A percentile compares a stretch with the other conserved stretches of the same genome.
phyloP scores from a whole-genome alignment of 2,329 filamentous ascomycete genomes.

The Lasiodiplodia sp. region DNA sequence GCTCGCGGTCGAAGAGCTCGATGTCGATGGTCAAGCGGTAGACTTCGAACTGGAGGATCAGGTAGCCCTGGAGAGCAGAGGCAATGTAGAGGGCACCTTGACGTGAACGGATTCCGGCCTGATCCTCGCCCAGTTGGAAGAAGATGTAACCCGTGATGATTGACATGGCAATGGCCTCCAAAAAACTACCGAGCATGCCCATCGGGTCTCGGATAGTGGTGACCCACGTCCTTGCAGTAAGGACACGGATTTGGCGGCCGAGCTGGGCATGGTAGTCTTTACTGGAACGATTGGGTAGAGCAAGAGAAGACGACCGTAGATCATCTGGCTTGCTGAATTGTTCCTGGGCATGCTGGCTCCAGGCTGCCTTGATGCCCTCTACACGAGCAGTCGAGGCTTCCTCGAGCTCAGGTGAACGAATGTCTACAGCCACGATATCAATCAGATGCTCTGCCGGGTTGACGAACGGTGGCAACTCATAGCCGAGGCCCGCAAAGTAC shows the following conservation, averaged over 20 bases:
- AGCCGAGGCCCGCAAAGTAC: slow-evolving; percentile 69
- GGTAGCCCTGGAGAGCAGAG: slow-evolving; percentile 75
- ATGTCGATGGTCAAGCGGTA: slow-evolving; percentile 80
- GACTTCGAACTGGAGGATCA: slow-evolving; percentile 77
- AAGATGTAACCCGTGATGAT: slow-evolving; percentile 70
- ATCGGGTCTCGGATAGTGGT: slow-evolving; percentile 80
- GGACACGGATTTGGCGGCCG: slow-evolving; percentile 67
- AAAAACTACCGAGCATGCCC: slow-evolving; percentile 73
- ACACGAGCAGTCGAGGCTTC: slow-evolving; percentile 66
- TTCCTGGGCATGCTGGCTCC: slow-evolving; percentile 12
- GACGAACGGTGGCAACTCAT: slow-evolving; percentile 72
- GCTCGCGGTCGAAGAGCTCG: slow-evolving; percentile 76
- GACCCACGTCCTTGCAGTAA: slow-evolving; percentile 73
- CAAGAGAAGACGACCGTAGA: not conserved
- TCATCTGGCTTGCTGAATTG: slow-evolving; percentile 27
- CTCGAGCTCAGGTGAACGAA: slow-evolving; percentile 72
- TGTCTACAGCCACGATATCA: slow-evolving; percentile 77
- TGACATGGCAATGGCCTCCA: slow-evolving; percentile 75
- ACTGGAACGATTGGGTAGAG: not conserved
- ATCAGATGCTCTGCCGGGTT: slow-evolving; percentile 81
- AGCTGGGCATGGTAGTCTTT: slow-evolving; percentile 61
- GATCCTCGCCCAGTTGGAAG: slow-evolving; percentile 68
- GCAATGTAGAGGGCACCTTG: slow-evolving; percentile 77
- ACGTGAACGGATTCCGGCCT: slow-evolving; percentile 75
- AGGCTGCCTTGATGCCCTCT: slow-evolving; percentile 56